Conservation (phyloP, 2,329 filamentous ascomycete genomes). For the Nothophoma quercina region DNA sequence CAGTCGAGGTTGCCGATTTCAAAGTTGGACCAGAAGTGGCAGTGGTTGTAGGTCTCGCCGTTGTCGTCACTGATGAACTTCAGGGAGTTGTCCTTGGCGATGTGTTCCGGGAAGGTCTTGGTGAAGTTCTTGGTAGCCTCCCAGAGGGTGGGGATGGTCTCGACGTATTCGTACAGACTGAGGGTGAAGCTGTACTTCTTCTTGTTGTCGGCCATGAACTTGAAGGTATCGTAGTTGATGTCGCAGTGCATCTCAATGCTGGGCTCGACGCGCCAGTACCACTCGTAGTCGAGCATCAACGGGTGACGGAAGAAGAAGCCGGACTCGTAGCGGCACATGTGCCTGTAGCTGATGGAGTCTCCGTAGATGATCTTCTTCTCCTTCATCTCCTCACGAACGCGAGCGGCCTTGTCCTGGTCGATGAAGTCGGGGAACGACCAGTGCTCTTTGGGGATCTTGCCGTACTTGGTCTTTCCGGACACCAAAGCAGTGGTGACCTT, state of each 20-base stretch:
- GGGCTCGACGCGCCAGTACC: conserved; percentile 99
- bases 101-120: conserved; percentile 85
- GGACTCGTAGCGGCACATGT: conserved; percentile 99
- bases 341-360: conserved; percentile 94
- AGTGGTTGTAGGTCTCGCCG: conserved; percentile 93
- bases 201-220: conserved; percentile 91
- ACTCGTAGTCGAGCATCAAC: conserved; percentile 95
- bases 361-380: conserved; percentile 97
- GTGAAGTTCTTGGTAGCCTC: conserved; percentile 96
- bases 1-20: conserved; percentile 94
- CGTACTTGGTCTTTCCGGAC: conserved; percentile 93
- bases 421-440: conserved; percentile 98
- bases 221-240: conserved; percentile 94
- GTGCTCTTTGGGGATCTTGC: conserved; percentile 86
- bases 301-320: conserved; percentile 98
- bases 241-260: conserved; percentile 97
- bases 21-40: conserved; percentile 99
- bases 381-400: conserved; percentile 93
- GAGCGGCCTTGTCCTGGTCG: conserved; percentile 89
- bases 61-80: conserved; percentile 89
- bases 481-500: conserved; percentile 87
- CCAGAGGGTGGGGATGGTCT: conserved; percentile 97
- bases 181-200: conserved; percentile 99
- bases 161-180: conserved; percentile 93
- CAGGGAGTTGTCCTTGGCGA: conserved; percentile 85